phyloP scores from a whole-genome alignment of 331 rosid species.

The Spiraea crenata region DNA sequence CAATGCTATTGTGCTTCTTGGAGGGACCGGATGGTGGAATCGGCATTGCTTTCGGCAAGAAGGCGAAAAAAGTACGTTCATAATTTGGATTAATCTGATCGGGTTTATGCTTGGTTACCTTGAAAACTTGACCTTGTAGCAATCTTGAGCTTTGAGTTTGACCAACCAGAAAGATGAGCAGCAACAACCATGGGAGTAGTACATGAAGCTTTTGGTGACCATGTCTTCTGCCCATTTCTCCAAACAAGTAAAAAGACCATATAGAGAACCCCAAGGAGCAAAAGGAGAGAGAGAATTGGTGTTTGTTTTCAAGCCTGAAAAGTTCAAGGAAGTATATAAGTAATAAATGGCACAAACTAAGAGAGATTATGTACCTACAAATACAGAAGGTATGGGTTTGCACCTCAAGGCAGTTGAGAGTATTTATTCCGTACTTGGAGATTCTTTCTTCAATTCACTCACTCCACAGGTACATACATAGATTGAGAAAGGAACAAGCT shows the following conservation, averaged over 20 bases:
- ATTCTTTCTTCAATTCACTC: background rate
- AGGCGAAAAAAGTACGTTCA: slow-evolving; percentile 39
- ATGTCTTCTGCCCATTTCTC: slow-evolving; percentile 42
- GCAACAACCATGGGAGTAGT: slow-evolving; percentile 26
- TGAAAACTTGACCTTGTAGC: slow-evolving; percentile 23
- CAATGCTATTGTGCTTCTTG: slow-evolving; percentile 56
- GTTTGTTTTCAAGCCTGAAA: background rate
- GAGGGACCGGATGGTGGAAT: slow-evolving; percentile 87
- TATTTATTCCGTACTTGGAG: background rate
- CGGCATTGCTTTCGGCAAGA: slow-evolving; percentile 57
- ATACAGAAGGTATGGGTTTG: background rate
- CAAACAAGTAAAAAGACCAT: background rate
- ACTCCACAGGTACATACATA: background rate
- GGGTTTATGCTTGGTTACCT: slow-evolving; percentile 36
- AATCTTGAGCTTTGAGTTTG: slow-evolving; percentile 32
- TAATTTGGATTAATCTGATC: background rate
- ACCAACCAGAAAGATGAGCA: slow-evolving; percentile 29
- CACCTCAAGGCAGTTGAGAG: background rate
- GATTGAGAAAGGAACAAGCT: background rate
- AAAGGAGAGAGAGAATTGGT: background rate
- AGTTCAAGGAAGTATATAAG: background rate
- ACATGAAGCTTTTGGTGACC: background rate
- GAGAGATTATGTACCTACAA: slow-evolving; percentile 23
- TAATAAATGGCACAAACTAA: slow-evolving; percentile 27
- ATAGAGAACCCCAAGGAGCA: background rate